Evolutionary conservation across 1,284 basidiomycete genomes (phyloP).

Genomic region (Ganoderma leucocontextum): DNA sequence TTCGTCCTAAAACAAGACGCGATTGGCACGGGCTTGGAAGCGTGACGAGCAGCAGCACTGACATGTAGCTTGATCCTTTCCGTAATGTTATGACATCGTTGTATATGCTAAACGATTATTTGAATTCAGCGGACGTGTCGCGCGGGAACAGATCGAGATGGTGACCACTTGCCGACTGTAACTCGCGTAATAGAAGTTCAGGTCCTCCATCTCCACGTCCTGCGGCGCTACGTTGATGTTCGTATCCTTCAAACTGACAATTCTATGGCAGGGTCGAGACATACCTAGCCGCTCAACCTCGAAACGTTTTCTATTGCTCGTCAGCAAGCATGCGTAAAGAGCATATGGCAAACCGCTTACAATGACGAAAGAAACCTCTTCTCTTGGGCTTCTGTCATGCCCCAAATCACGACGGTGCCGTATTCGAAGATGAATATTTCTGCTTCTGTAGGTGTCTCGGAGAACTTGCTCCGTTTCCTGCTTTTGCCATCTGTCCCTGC

Average conservation of each 20-base stretch:
- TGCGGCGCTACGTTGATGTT: conserved; percentile 67
- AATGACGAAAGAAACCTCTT: conserved; percentile 88
- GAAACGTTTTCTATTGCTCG: conserved; percentile 79
- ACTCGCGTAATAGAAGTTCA: conserved; percentile 97
- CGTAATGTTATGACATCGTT: conserved; percentile 98
- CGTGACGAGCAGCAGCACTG: conserved; percentile 41
- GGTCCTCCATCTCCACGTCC: conserved; percentile 93
- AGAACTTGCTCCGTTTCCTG: conserved; percentile 68
- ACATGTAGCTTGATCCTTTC: conserved; percentile 96
- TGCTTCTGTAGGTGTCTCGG: conserved; percentile 73
- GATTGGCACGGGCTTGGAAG: conserved; percentile 27
- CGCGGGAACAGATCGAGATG: conserved; percentile 14
- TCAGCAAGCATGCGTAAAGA: conserved; percentile 20
- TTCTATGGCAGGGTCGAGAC: conserved; percentile 30
- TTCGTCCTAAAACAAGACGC: conserved; percentile 77
- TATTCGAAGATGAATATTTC: conserved; percentile 96
- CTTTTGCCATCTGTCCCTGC: conserved; percentile 44
- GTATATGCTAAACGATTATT: conserved; percentile 75
- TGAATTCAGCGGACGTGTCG: conserved; percentile 11
- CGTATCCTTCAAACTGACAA: conserved; percentile 4
- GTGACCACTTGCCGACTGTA: conserved; percentile 80
- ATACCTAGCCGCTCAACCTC: conserved; percentile 88
- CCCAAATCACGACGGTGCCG: conserved; percentile 96
- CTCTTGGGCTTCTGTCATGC: conserved; percentile 94
- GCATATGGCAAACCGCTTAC: conserved; percentile 55